Base-by-base conservation (phyloP, 768 basidiomycete species). In the Boletus vermiculosoides region DNA sequence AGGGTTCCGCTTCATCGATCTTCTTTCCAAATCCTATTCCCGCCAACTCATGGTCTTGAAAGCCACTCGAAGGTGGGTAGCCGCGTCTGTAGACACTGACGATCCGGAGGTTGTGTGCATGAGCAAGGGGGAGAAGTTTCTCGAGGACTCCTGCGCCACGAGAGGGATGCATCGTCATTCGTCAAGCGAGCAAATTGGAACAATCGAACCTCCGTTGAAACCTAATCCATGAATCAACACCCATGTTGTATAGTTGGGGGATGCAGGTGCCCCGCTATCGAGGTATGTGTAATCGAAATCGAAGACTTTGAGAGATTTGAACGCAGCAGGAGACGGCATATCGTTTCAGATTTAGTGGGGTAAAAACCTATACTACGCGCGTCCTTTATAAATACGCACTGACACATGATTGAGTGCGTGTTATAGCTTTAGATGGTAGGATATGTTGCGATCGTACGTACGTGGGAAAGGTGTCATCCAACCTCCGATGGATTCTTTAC, bases 41-140 rank as follows among this genome's bases (percentile, higher is more conserved):
- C 0, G 31, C 5, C 12, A 66, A 6, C 8, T 66, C 62, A 1
- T 53, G 45, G 7, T 63, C 55, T 18, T 36, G 31, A 40, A 68
- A 71, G 25, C 53, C 37, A 20, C 69, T 68, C 18, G 69, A 69
- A 18, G 69, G 69, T 2, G 50, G 1, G 18, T 71, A 71, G 1
- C 67, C 70, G 7, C 67, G 70, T 48, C 67, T 58, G 39, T 71
- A 60, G 16, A 69, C 20, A n/a, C 62, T 58, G 48, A 69, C 51
- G 34, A 69, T 62, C 25, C 67, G 65, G 12, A 64, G 57, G 28
- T 62, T 44, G 50, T 71, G 62, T 2, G 37, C 28, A 41, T 39
- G 59, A 1, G 69, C 69, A 28, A 64, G 52, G 13, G 67, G 67
- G 25, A 69, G 49, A 10, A 69, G 49, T 34, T 61, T 69, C 44